Base-by-base conservation (phyloP, 176 grass and related monocot species). In the Musa schizocarpa region DNA sequence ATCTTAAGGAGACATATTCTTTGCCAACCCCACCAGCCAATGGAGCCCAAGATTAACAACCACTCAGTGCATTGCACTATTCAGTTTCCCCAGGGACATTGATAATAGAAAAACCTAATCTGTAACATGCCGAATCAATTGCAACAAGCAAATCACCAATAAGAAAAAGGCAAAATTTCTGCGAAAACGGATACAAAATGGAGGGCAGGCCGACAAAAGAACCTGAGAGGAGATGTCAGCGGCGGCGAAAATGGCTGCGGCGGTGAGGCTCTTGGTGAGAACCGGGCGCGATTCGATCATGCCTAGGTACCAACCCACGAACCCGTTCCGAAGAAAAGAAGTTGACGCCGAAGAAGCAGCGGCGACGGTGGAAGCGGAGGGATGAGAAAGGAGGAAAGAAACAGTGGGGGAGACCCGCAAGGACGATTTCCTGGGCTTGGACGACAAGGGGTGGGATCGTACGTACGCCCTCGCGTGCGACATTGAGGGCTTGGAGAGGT, bases 241-340 rank as follows among this genome's bases (percentile, higher is more conserved):
- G 50, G 71, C 88, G 61, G 82, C 93, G 81, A 93, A 98, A 79
- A 98, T 98, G 82, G 76, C 9, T 14, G 83, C 90, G 14, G 90
- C 94, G 26, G 94, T 98, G 75, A 93, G 76, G 90, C 90, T 91
- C 84, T 98, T 98, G 24, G 94, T 98, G 14, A 91, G 80, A 74
- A 93, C 74, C 1, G 94, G 90, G 76, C 82, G 86, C 21, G 86
- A 69, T 63, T 93, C 88, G 22, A 98, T 83, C 80, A 86, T 83
- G 11, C 84, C 78, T 20, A 93, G 86, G 74, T 93, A 98, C 88
- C 88, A 98, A 68, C 75, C 57, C 19, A 93, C 83, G 22, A 88
- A 54, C 50, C 89, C 82, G n/a, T 25, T 78, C 68, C 89, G 83
- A 8, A 62, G 53, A 9, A 58, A 63, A 10, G 54, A 65, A 24